phyloP scores from a whole-genome alignment of 2,329 filamentous ascomycete genomes.

The Penicillium sp. region DNA sequence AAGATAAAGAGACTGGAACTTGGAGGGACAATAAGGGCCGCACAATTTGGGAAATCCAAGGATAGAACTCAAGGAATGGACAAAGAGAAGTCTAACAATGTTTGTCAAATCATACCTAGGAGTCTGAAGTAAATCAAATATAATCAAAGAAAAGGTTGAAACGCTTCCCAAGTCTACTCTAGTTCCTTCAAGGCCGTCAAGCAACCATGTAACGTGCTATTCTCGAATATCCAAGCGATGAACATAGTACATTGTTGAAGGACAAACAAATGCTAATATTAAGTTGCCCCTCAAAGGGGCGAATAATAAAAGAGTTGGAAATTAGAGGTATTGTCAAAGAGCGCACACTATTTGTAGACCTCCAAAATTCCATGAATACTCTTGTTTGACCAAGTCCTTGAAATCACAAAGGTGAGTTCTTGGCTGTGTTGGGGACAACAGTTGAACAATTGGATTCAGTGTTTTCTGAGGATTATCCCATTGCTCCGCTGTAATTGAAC shows the following conservation, averaged over 20 bases:
- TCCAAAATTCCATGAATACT: not conserved
- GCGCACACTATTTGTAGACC: not conserved
- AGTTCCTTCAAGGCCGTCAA: not conserved
- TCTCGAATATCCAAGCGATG: not conserved
- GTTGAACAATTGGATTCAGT: not conserved
- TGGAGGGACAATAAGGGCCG: not conserved
- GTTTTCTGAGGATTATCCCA: not conserved
- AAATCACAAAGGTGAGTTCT: not conserved
- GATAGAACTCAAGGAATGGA: not conserved
- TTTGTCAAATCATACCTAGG: not conserved
- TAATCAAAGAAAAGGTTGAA: not conserved
- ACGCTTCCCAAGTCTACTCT: not conserved
- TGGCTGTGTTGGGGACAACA: too few relatives aligned
- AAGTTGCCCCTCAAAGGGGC: not conserved
- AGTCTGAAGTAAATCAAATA: not conserved
- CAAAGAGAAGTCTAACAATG: not conserved
- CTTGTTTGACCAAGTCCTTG: not conserved
- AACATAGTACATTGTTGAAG: not conserved
- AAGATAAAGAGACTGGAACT: not conserved
- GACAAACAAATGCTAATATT: not conserved
- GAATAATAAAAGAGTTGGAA: not conserved
- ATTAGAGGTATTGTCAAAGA: not conserved
- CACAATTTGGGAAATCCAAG: not conserved
- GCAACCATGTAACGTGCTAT: not conserved
- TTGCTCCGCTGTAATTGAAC: not conserved